Percentiles rank a stretch among this genome's conserved stretches.
Conservation (phyloP, 768 basidiomycete species). For the Lentinula boryana region DNA sequence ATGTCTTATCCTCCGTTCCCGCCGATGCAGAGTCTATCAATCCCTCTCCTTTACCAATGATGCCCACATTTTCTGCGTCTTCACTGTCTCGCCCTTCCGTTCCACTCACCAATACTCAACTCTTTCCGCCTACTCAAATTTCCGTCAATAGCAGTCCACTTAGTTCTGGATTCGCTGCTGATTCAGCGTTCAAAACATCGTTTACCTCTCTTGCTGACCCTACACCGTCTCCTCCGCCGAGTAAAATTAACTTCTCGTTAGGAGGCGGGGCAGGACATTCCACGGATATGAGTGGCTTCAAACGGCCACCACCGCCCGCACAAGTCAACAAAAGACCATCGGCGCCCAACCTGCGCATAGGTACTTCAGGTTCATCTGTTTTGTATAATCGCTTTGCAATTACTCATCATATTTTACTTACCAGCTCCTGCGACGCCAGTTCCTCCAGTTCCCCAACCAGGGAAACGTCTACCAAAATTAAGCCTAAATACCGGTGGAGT, state of each 20-base stretch:
- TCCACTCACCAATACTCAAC: slow-evolving; percentile 35
- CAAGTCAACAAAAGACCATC: neutral
- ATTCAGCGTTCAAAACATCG: neutral
- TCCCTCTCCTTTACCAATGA: slow-evolving; percentile 49
- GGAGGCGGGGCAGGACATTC: neutral
- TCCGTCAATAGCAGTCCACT: slow-evolving; percentile 13
- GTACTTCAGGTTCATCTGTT: neutral
- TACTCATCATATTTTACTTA: neutral
- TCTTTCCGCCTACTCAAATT: slow-evolving; percentile 66
- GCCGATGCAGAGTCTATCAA: neutral
- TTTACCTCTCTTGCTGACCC: slow-evolving; percentile 1
- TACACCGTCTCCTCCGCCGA: slow-evolving; percentile 1
- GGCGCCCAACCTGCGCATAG: slow-evolving; percentile 1
- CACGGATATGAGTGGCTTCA: neutral
- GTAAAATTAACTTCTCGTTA: neutral
- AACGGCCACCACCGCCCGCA: slow-evolving; percentile 10
- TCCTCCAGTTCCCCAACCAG: neutral
- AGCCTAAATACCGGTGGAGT: slow-evolving; percentile 10
- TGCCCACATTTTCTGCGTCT: slow-evolving; percentile 38
- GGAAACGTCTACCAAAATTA: neutral
- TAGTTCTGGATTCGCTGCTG: neutral
- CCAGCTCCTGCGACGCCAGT: neutral
- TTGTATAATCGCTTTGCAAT: neutral
- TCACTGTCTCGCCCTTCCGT: slow-evolving; percentile 12
- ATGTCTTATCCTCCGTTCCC: neutral